These are phyloP conservation scores for Aureobasidium sp. DNA, from an alignment of 2,329 filamentous ascomycete species.

Conservation along the genomic window DNA sequence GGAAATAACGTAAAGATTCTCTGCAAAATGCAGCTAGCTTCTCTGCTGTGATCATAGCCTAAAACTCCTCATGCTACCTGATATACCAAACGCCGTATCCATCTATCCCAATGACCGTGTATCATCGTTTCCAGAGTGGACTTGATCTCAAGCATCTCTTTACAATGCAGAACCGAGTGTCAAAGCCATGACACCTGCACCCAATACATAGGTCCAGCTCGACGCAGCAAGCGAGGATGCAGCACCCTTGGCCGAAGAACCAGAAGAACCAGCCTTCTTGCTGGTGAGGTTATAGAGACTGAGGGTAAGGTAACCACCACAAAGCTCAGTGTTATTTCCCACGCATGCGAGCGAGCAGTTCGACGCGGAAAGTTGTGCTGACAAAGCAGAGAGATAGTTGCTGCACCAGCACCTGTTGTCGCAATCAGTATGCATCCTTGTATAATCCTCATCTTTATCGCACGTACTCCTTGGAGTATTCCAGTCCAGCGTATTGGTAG, in stretches of 20 bases:
- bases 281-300: conserved; percentile 27
- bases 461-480: conserved; percentile 45
- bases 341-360: conserved; percentile 49
- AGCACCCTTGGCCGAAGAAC: background rate
- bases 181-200: conserved; percentile 8
- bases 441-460: background rate
- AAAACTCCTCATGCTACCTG: background rate
- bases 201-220: background rate
- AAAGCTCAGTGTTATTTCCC: conserved; percentile 46
- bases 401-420: conserved; percentile 49
- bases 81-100: background rate
- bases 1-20: background rate
- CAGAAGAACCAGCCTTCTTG: background rate
- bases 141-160: background rate
- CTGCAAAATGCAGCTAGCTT: background rate
- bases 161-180: background rate
- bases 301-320: conserved; percentile 44
- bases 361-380: conserved; percentile 40
- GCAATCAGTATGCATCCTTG: background rate
- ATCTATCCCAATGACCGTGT: background rate
- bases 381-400: conserved; percentile 42
- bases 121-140: background rate
- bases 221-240: background rate
- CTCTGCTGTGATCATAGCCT: background rate
- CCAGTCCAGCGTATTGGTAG: conserved; percentile 46